Conservation (phyloP, 805 yeast species). For the Maudiozyma pseudohumilis region DNA sequence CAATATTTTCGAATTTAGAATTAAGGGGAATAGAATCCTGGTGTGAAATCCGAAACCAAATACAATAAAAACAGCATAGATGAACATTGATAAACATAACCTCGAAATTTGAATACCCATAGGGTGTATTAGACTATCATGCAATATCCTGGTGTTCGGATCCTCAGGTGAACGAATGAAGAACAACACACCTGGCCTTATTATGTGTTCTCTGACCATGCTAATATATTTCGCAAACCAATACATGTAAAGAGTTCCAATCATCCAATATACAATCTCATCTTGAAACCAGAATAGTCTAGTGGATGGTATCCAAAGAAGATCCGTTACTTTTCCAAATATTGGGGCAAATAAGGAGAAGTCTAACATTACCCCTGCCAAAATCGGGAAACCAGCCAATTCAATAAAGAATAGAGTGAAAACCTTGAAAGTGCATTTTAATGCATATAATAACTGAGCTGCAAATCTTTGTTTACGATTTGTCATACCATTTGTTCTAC, state of each 20-base stretch:
- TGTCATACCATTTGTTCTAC: conserved; percentile 24
- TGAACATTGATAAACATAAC: conserved; percentile 59
- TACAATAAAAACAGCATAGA: conserved; percentile 63
- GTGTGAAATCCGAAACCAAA: conserved; percentile 66
- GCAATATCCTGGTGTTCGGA: conserved; percentile 75
- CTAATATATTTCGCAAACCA: conserved; percentile 78
- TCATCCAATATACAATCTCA: conserved; percentile 42
- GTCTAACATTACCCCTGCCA: conserved; percentile 73
- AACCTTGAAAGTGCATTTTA: conserved; percentile 61
- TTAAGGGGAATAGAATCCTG: conserved; percentile 34
- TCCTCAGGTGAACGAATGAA: conserved; percentile 93
- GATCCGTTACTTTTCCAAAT: conserved; percentile 10
- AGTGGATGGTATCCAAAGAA: conserved; percentile 18
- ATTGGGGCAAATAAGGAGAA: conserved; percentile 38
- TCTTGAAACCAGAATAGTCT: conserved; percentile 20
- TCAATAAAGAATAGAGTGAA: conserved; percentile 68
- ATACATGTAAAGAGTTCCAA: conserved; percentile 83
- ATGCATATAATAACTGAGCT: conserved; percentile 44
- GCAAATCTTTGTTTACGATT: conserved; percentile 35
- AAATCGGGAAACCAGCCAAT: conserved; percentile 73
- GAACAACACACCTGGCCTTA: conserved; percentile 82
- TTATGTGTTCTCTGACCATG: conserved; percentile 59
- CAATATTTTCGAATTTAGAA: conserved; percentile 23
- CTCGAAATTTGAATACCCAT: conserved; percentile 62
- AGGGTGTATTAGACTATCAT: conserved; percentile 77